phyloP scores from a whole-genome alignment of 345 rosid genomes.

The Populus euphratica region DNA sequence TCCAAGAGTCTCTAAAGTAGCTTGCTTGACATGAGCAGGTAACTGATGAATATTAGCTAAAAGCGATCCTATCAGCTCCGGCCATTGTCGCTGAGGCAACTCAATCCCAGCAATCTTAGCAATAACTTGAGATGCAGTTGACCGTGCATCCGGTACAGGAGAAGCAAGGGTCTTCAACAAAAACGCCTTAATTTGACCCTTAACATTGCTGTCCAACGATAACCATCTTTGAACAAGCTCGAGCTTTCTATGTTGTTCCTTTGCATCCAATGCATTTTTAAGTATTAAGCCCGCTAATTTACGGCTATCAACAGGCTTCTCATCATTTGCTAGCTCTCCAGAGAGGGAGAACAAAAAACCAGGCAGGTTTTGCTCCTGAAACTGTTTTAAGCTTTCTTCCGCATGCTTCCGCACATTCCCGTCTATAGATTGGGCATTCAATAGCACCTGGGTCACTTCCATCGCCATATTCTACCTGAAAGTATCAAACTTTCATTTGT shows the following conservation, averaged over 20 bases:
- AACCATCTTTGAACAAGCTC: slow-evolving; percentile 75
- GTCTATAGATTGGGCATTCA: slow-evolving; percentile 71
- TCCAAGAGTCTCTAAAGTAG: slow-evolving; percentile 75
- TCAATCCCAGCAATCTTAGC: slow-evolving; percentile 76
- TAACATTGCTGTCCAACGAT: slow-evolving; percentile 48
- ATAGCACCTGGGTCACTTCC: slow-evolving; percentile 70
- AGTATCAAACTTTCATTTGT: neutral
- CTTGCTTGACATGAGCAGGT: slow-evolving; percentile 64
- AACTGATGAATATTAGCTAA: slow-evolving; percentile 62
- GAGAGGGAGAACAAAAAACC: slow-evolving; percentile 59
- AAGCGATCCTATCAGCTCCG: slow-evolving; percentile 62
- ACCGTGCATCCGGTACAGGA: slow-evolving; percentile 54
- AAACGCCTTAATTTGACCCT: slow-evolving; percentile 54
- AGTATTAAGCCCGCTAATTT: slow-evolving; percentile 67
- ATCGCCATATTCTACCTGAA: slow-evolving; percentile 31
- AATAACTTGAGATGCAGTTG: slow-evolving; percentile 67
- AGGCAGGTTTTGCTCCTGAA: slow-evolving; percentile 66
- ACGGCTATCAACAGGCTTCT: slow-evolving; percentile 71
- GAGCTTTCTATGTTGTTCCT: slow-evolving; percentile 62
- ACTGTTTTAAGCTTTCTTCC: slow-evolving; percentile 64
- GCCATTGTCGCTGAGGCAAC: slow-evolving; percentile 78
- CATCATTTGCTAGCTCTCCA: slow-evolving; percentile 61
- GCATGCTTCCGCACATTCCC: slow-evolving; percentile 64
- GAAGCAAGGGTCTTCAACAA: slow-evolving; percentile 60
- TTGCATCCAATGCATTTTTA: slow-evolving; percentile 69